These are phyloP conservation scores for Botrytis paeoniae DNA, from an alignment of 2,329 filamentous ascomycete species.

Conservation along the genomic window DNA sequence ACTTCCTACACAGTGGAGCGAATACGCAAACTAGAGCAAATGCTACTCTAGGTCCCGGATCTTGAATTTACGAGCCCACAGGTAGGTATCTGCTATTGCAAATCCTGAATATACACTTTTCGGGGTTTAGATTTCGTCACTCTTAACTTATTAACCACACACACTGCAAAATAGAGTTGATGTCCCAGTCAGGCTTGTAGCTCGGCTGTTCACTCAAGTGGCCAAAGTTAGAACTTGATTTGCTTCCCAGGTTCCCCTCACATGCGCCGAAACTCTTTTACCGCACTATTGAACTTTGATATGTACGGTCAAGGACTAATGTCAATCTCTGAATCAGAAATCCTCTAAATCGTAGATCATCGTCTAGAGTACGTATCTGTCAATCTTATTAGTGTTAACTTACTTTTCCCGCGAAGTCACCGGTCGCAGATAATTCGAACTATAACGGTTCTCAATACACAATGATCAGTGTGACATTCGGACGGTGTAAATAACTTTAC, in stretches of 20 bases:
- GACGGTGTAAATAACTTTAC: background rate
- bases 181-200: constrained; percentile 1
- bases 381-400: background rate
- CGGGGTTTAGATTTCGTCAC: background rate
- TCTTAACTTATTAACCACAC: background rate
- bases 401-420: background rate
- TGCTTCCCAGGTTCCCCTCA: constrained; percentile 9
- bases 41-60: background rate
- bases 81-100: background rate
- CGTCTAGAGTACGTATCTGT: background rate
- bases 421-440: background rate
- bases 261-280: constrained; percentile 5
- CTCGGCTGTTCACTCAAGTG: background rate
- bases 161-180: background rate
- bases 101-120: background rate
- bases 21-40: background rate
- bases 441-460: background rate
- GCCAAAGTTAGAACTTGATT: background rate
- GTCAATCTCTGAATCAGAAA: background rate
- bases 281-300: background rate
- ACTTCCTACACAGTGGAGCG: background rate
- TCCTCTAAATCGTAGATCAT: constrained; percentile 8
- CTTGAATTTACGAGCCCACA: background rate
- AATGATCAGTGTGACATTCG: background rate
- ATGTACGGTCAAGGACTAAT: background rate